Evolutionary conservation across 1,139 yeast genomes (phyloP), one percentile per base, ranked within the genome.

Genomic region (Yamadazyma buinensis): DNA sequence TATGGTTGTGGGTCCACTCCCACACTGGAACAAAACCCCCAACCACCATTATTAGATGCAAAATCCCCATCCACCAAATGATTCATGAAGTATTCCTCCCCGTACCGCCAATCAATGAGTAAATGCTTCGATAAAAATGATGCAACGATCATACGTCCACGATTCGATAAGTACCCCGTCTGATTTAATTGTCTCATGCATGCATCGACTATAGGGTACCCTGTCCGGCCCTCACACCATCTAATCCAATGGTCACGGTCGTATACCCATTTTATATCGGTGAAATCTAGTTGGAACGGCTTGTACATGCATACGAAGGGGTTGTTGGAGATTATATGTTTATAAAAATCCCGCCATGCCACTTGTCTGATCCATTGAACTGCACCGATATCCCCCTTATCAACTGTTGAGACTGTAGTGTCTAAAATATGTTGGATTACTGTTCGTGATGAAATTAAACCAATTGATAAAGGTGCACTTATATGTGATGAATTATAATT

Each of bases 301-400:
- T 64, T 48, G 44, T 58, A 61, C 77, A 75, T 75, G 37, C 68
- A 64, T 5, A 72, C 51, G 42, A 64, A 72, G 4, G 82, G 82
- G 69, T 75, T 71, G 37, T 64, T 57, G 35, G 65, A 59, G 28
- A 72, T 40, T 23, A 72, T 60, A 41, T 75, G 78, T 26, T 67
- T 61, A 47, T 76, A 76, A 39, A 74, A 75, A 46, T 76, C 81
- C 41, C 81, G 61, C 75, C 79, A 76, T 1, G 80, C 77, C 7
- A 76, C 58, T 49, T 76, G 78, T 26, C 80, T 61, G 12, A 74
- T 59, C 60, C 72, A 74, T 29, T 64, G 66, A 14, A 60, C 56
- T 12, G 59, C 48, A 10, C 72, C 67, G 2, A 47, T 39, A 34
- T 59, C 54, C 23, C 64, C 59, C 12, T 44, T 35, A 30, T 52